phyloP scores from a whole-genome alignment of 2,329 filamentous ascomycete species.

The Emergomyces pasteurianus region DNA sequence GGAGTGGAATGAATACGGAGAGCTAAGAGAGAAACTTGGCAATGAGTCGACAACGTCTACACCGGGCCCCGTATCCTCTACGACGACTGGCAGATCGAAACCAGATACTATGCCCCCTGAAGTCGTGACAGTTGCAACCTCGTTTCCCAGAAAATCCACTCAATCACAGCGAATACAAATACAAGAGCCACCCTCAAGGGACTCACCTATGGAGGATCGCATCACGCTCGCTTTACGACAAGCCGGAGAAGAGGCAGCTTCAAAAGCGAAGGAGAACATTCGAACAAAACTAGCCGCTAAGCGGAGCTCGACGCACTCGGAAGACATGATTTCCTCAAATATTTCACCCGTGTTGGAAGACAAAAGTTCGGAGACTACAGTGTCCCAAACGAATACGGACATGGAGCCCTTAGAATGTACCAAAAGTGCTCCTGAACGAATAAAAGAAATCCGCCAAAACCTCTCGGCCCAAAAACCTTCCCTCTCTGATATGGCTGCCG shows the following conservation, averaged over 20 bases:
- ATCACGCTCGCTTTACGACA: constrained; percentile 32
- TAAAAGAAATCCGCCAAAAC: not conserved
- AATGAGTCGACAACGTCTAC: constrained; percentile 25
- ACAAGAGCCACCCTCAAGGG: constrained; percentile 25
- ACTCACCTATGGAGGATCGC: constrained; percentile 22
- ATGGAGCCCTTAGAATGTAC: not conserved
- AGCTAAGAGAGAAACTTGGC: constrained; percentile 73
- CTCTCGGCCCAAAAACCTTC: not conserved
- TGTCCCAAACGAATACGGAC: not conserved
- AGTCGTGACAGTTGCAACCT: constrained; percentile 8
- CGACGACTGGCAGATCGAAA: constrained; percentile 13
- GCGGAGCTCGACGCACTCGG: constrained; percentile 4
- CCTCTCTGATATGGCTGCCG: constrained; percentile 24
- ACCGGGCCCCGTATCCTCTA: constrained; percentile 16
- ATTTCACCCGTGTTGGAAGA: constrained; percentile 5
- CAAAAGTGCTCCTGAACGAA: not conserved
- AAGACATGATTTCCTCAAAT: constrained; percentile 7
- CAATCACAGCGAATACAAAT: constrained; percentile 26
- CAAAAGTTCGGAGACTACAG: not conserved
- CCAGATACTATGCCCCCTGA: constrained; percentile 16
- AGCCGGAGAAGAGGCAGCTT: constrained; percentile 29
- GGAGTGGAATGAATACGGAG: constrained; percentile 98
- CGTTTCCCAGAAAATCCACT: constrained; percentile 21
- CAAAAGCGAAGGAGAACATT: constrained; percentile 23
- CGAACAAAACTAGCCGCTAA: constrained; percentile 9